Conservation (phyloP, 768 basidiomycete genomes). For the Cytidiella melzeri region DNA sequence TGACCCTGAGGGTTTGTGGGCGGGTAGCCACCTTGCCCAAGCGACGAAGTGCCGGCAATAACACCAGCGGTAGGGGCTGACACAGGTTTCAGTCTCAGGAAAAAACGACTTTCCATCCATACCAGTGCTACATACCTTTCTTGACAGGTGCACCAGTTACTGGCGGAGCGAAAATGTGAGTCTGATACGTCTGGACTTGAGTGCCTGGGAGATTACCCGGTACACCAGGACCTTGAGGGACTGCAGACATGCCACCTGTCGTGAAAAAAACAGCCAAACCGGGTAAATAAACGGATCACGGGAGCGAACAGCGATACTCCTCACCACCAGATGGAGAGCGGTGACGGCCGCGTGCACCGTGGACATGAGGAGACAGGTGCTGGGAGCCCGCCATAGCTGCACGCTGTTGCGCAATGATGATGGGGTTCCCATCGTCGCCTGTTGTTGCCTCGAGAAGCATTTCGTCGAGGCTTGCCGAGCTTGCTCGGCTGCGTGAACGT, state of each 20-base stretch:
- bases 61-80: slow-evolving; percentile 19
- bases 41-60: slow-evolving; percentile 17
- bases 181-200: slow-evolving; percentile 45
- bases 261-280: neutral
- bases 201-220: slow-evolving; percentile 24
- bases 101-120: no score
- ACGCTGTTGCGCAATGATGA: slow-evolving; percentile 26
- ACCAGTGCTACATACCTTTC: slow-evolving; percentile 50
- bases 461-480: slow-evolving; percentile 38
- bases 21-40: slow-evolving; percentile 28
- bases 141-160: slow-evolving; percentile 70
- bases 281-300: slow-evolving; percentile 13
- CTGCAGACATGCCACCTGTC: slow-evolving; percentile 3
- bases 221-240: slow-evolving; percentile 14
- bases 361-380: slow-evolving; percentile 21
- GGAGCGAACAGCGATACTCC: slow-evolving; percentile 16
- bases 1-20: slow-evolving; percentile 47
- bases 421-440: slow-evolving; percentile 31
- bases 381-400: slow-evolving; percentile 24
- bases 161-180: slow-evolving; percentile 67
- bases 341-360: slow-evolving; percentile 14
- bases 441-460: slow-evolving; percentile 42
- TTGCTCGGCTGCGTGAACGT: slow-evolving; percentile 30
- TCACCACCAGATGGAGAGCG: slow-evolving; percentile 18
- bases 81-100: no score